These are phyloP conservation scores for Hypoxylon sp. DNA, from an alignment of 2,329 filamentous ascomycete species.

Conservation along the genomic window DNA sequence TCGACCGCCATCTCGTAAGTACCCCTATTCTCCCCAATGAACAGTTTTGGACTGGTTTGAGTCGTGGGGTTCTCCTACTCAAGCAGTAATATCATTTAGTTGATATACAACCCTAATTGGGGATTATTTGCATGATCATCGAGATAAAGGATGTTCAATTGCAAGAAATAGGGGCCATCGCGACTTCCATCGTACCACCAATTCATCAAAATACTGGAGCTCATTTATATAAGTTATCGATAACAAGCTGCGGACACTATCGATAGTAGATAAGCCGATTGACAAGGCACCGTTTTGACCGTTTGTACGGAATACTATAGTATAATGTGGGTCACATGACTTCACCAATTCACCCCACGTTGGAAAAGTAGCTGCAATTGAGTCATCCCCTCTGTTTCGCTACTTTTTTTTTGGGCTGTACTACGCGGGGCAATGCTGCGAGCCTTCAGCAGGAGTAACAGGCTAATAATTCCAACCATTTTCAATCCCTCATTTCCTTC, in stretches of 20 bases:
- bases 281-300: neutral
- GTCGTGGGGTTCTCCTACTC: neutral
- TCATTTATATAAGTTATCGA: conserved; percentile 28
- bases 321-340: conserved; percentile 22
- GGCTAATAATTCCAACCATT: conserved; percentile 31
- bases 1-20: conserved; percentile 47
- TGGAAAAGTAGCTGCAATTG: conserved; percentile 28
- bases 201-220: conserved; percentile 28
- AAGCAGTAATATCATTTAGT: neutral
- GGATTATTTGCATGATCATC: conserved; percentile 28
- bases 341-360: conserved; percentile 25
- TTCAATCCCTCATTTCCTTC: conserved; percentile 15
- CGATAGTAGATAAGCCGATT: neutral
- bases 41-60: neutral
- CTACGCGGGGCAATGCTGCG: conserved; percentile 42
- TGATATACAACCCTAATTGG: neutral
- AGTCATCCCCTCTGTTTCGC: conserved; percentile 40
- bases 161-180: conserved; percentile 27
- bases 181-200: conserved; percentile 36
- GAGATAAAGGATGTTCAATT: conserved; percentile 30
- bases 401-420: conserved; percentile 33
- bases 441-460: conserved; percentile 33
- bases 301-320: too few species aligned
- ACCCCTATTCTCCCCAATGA: conserved; percentile 1
- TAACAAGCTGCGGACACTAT: neutral